phyloP scores from a whole-genome alignment of 2,329 filamentous ascomycete genomes.

The Fusarium palustre region DNA sequence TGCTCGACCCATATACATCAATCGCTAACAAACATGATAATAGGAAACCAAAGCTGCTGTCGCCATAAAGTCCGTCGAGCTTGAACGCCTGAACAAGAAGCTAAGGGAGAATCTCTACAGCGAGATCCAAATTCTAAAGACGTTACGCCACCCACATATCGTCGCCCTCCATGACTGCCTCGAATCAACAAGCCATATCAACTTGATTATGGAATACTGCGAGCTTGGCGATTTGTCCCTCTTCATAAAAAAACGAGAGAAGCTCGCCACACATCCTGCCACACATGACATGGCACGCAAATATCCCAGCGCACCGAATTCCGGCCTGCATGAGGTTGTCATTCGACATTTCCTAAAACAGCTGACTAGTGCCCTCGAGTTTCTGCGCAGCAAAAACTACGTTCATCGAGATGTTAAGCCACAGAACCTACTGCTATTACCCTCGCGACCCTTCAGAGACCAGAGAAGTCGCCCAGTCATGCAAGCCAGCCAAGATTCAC shows the following conservation, averaged over 20 bases:
- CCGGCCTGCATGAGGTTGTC: slow-evolving; percentile 96
- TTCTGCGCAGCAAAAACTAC: slow-evolving; percentile 84
- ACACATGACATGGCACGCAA: slow-evolving; percentile 92
- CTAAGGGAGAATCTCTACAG: slow-evolving; percentile 95
- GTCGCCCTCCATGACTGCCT: slow-evolving; percentile 95
- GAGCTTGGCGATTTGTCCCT: slow-evolving; percentile 92
- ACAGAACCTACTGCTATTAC: slow-evolving; percentile 92
- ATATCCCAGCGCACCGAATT: slow-evolving; percentile 85
- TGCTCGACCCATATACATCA: neutral
- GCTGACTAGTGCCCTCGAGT: slow-evolving; percentile 89
- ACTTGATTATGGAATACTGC: slow-evolving; percentile 99
- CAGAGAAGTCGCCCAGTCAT: slow-evolving; percentile 71
- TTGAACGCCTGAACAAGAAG: slow-evolving; percentile 92
- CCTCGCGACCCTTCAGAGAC: slow-evolving; percentile 77
- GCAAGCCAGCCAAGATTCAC: slow-evolving; percentile 79
- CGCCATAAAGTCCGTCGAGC: slow-evolving; percentile 96
- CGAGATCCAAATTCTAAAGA: slow-evolving; percentile 96
- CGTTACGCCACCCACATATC: slow-evolving; percentile 94
- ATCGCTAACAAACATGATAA: slow-evolving; percentile 24
- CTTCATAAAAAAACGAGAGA: slow-evolving; percentile 95
- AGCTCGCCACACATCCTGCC: slow-evolving; percentile 80
- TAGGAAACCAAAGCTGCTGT: slow-evolving; percentile 85
- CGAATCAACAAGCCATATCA: slow-evolving; percentile 88
- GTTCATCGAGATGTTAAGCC: slow-evolving; percentile 98
- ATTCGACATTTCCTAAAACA: slow-evolving; percentile 97